These are phyloP conservation scores for Tetratostichococcus sp. DNA, from an alignment of 139 green algal species.

Conservation along the genomic window DNA sequence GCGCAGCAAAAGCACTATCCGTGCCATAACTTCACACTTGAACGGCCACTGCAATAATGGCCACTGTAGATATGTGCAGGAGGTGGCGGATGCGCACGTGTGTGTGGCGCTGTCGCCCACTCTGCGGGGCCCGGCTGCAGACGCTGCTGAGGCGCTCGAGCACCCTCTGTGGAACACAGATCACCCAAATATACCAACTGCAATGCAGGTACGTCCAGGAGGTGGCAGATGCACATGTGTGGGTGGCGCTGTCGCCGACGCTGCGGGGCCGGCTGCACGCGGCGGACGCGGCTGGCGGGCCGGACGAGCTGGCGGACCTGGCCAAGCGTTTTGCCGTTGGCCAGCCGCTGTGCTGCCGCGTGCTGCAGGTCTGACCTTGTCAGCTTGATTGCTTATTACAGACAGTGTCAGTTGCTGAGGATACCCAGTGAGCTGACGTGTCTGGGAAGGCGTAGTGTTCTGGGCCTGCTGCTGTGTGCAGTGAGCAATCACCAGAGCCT, in stretches of 20 bases:
- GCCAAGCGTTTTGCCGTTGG: slow-evolving; percentile 30
- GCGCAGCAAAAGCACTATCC: too few relatives aligned
- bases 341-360: slow-evolving; percentile 23
- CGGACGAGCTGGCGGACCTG: slow-evolving; percentile 22
- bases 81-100: slow-evolving; percentile 28
- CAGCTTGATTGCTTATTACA: too few relatives aligned
- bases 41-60: too few relatives aligned
- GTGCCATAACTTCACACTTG: too few relatives aligned
- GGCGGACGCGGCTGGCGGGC: slow-evolving; percentile 39
- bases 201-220: slow-evolving; percentile 26
- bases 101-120: slow-evolving; percentile 36
- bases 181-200: too few relatives aligned
- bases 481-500: too few relatives aligned
- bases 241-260: slow-evolving; percentile 33
- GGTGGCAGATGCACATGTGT: slow-evolving; percentile 24
- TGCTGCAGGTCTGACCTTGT: slow-evolving; percentile 18
- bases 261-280: slow-evolving; percentile 40
- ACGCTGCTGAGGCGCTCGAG: too few relatives aligned
- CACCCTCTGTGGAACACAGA: too few relatives aligned
- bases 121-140: slow-evolving; percentile 38
- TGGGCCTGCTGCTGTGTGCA: too few relatives aligned
- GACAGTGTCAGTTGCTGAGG: too few relatives aligned
- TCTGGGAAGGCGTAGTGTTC: too few relatives aligned
- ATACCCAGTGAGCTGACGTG: too few relatives aligned
- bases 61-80: slow-evolving; percentile 32